These are phyloP conservation scores for Hypoxylon crocopeplum DNA, from an alignment of 495 filamentous ascomycete genomes.

Conservation along the genomic window DNA sequence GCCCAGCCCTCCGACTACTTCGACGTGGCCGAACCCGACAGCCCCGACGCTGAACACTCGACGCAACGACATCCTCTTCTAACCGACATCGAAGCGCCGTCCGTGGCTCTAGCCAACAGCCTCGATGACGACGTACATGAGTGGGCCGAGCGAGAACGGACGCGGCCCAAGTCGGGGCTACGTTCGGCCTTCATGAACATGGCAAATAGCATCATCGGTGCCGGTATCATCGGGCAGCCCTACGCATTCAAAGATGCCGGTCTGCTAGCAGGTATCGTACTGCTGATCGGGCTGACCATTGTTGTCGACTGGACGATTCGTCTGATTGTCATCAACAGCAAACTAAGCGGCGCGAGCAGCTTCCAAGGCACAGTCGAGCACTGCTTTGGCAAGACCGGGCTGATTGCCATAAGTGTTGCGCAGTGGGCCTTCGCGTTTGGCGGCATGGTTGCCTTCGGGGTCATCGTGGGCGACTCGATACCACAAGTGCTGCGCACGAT, in stretches of 20 bases:
- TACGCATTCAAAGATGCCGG: conserved; percentile 94
- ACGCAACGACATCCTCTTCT: conserved; percentile 70
- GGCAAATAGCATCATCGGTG: conserved; percentile 98
- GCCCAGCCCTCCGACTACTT: conserved; percentile 44
- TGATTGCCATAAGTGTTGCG: conserved; percentile 88
- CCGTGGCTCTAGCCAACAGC: conserved; percentile 75
- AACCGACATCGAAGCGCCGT: conserved; percentile 86
- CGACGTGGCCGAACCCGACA: conserved; percentile 52
- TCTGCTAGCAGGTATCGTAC: conserved; percentile 75
- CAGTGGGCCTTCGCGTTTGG: conserved; percentile 99
- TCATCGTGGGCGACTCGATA: conserved; percentile 96
- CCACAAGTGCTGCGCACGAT: conserved; percentile 84
- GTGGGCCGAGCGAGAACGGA: conserved; percentile 52
- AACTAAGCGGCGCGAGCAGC: conserved; percentile 86
- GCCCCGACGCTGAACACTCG: conserved; percentile 45
- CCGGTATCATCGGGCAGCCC: conserved; percentile 96
- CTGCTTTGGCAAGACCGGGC: conserved; percentile 86
- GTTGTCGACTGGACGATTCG: conserved; percentile 96
- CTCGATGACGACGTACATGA: conserved; percentile 47
- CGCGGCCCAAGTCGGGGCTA: conserved; percentile 57
- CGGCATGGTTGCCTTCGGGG: conserved; percentile 97
- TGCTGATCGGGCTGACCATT: conserved; percentile 80
- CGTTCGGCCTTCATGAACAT: conserved; percentile 89
- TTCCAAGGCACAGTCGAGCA: conserved; percentile 95
- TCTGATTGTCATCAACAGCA: conserved; percentile 94